Conservation (phyloP, 345 rosid species). For the Dipteronia dyeriana region DNA sequence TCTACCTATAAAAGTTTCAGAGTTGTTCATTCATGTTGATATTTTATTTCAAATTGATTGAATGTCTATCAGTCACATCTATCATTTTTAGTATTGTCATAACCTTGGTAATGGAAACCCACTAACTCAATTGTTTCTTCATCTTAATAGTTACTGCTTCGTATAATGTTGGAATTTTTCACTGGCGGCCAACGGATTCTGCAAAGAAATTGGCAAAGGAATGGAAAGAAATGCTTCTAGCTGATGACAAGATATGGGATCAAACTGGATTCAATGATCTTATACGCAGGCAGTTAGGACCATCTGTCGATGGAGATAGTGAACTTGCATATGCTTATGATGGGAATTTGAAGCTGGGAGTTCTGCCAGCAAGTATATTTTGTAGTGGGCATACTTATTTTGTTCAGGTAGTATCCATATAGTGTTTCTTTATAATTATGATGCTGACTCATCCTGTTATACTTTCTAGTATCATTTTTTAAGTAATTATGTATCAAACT, state of each 20-base stretch:
- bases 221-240: constrained; percentile 89
- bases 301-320: constrained; percentile 73
- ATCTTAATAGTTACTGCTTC: constrained; percentile 68
- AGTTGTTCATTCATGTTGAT: neutral
- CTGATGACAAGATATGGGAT: constrained; percentile 97
- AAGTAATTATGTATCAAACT: constrained; percentile 4
- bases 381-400: constrained; percentile 97
- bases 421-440: constrained; percentile 6
- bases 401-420: constrained; percentile 68
- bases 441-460: neutral
- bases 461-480: constrained; percentile 1
- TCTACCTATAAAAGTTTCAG: neutral
- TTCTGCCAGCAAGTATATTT: constrained; percentile 92
- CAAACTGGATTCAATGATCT: constrained; percentile 94
- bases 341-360: constrained; percentile 89
- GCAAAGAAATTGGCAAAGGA: constrained; percentile 84
- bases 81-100: neutral
- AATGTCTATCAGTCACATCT: neutral
- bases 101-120: neutral
- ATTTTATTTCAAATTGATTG: neutral
- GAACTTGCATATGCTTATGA: constrained; percentile 90
- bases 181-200: constrained; percentile 91
- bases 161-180: constrained; percentile 95
- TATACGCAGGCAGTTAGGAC: constrained; percentile 82
- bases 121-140: constrained; percentile 19